Conservation (phyloP, 805 yeast genomes). For the Saccharomyces eubayanus region DNA sequence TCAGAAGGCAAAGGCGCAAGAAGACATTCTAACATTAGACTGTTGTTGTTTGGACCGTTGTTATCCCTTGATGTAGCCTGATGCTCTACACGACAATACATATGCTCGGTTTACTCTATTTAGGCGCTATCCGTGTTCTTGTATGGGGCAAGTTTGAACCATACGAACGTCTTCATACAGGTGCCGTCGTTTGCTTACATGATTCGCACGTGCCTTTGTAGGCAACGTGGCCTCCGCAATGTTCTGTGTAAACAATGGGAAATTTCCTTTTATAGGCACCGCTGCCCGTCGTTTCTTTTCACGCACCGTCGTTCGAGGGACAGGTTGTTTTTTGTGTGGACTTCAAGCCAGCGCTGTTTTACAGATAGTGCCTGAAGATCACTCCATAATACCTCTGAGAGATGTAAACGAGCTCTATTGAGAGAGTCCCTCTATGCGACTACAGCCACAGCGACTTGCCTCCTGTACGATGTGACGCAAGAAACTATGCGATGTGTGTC, state of each 20-base stretch:
- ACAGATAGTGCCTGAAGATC: not conserved
- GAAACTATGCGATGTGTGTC: not conserved
- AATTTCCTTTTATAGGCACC: not conserved
- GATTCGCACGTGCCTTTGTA: not conserved
- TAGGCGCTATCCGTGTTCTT: not conserved
- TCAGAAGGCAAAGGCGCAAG: not conserved
- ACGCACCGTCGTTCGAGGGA: not conserved
- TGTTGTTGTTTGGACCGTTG: not conserved
- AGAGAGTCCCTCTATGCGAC: not conserved
- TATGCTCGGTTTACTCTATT: not conserved
- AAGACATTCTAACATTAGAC: not conserved
- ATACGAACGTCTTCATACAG: not conserved
- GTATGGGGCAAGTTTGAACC: not conserved
- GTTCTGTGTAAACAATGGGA: not conserved
- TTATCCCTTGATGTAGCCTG: not conserved
- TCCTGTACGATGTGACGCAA: not conserved
- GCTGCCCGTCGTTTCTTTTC: not conserved
- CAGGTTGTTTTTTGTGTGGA: too few relatives aligned
- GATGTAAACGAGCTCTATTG: not conserved
- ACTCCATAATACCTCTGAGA: not conserved
- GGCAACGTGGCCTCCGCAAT: not conserved
- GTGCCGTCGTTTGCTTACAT: not conserved
- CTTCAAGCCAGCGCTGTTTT: not conserved
- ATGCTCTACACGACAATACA: not conserved
- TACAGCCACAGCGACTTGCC: not conserved